A percentile compares a stretch with the other conserved stretches of the same genome.
These are phyloP conservation scores for Ensete ventricosum DNA, from an alignment of 176 grass and related monocot species.

Conservation along the genomic window DNA sequence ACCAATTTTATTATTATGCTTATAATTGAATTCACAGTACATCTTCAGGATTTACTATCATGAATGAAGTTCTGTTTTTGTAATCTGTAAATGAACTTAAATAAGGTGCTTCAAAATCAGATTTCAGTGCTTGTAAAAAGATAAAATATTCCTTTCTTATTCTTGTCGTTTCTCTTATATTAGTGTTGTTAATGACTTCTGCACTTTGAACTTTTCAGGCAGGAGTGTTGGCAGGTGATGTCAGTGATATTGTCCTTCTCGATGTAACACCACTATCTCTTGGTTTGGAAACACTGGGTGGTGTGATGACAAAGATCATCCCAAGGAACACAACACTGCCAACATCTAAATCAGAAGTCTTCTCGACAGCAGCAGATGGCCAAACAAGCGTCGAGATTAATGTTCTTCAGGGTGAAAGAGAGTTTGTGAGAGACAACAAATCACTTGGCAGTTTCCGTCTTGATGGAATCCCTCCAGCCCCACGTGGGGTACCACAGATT, in stretches of 20 bases:
- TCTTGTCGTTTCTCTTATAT: background rate
- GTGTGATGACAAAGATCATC: conserved; percentile 99
- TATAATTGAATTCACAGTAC: too few relatives aligned
- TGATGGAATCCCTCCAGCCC: conserved; percentile 92
- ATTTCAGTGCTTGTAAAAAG: too few relatives aligned
- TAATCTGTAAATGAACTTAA: background rate
- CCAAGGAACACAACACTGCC: conserved; percentile 85
- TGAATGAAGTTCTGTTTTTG: background rate
- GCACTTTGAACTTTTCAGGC: conserved; percentile 27
- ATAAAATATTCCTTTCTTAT: too few relatives aligned
- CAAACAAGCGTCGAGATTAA: conserved; percentile 95
- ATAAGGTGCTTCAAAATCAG: background rate
- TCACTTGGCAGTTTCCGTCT: conserved; percentile 87
- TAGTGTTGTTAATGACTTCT: background rate
- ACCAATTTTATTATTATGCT: too few relatives aligned
- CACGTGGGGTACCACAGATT: conserved; percentile 89
- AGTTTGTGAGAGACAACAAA: conserved; percentile 97
- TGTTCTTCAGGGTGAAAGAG: conserved; percentile 94
- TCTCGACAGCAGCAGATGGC: conserved; percentile 91
- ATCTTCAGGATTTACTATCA: background rate
- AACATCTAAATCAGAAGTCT: conserved; percentile 98
- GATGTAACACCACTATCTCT: conserved; percentile 82
- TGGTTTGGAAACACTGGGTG: conserved; percentile 94
- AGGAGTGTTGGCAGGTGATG: conserved; percentile 84
- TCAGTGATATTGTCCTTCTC: conserved; percentile 93